These are phyloP conservation scores for Leccinum truebloodii DNA, from an alignment of 768 basidiomycete species.

Conservation along the genomic window DNA sequence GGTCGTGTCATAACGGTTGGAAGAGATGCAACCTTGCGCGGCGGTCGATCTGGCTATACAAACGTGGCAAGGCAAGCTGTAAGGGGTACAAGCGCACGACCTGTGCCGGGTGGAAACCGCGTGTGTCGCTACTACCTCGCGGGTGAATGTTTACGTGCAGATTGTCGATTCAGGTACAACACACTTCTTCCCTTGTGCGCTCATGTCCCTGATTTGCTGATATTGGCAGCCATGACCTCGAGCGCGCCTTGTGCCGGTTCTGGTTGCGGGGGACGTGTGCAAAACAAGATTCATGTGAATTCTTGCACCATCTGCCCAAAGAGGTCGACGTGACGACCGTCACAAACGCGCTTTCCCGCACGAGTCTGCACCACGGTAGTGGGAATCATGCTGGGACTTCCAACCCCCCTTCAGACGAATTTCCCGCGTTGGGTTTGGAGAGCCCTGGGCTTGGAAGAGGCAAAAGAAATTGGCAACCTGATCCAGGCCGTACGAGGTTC, in stretches of 20 bases:
- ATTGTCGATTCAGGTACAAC: slow-evolving; percentile 94
- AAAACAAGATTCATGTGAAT: slow-evolving; percentile 96
- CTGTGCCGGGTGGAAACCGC: slow-evolving; percentile 53
- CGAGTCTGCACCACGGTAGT: slow-evolving; percentile 49
- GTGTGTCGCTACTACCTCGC: slow-evolving; percentile 97
- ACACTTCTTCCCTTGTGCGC: not conserved
- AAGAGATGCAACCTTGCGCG: slow-evolving; percentile 48
- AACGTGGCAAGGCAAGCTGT: slow-evolving; percentile 20
- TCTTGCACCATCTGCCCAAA: slow-evolving; percentile 87
- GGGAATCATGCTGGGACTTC: slow-evolving; percentile 40
- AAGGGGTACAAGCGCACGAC: slow-evolving; percentile 32
- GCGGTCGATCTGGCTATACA: slow-evolving; percentile 43
- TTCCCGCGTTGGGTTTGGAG: slow-evolving; percentile 65
- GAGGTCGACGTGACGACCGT: slow-evolving; percentile 78
- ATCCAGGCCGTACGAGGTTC: slow-evolving; percentile 89
- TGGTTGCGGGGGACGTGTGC: slow-evolving; percentile 98
- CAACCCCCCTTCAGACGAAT: slow-evolving; percentile 52
- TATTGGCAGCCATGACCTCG: slow-evolving; percentile 79
- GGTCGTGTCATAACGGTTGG: slow-evolving; percentile 68
- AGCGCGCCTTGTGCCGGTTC: slow-evolving; percentile 92
- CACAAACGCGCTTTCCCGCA: slow-evolving; percentile 65
- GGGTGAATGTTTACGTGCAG: slow-evolving; percentile 92
- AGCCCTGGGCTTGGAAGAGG: slow-evolving; percentile 38
- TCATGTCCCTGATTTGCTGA: slow-evolving; percentile 15
- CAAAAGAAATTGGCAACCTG: slow-evolving; percentile 54